Base-by-base conservation (phyloP, 2,329 filamentous ascomycete genomes). In the Colletotrichum orbiculare region DNA sequence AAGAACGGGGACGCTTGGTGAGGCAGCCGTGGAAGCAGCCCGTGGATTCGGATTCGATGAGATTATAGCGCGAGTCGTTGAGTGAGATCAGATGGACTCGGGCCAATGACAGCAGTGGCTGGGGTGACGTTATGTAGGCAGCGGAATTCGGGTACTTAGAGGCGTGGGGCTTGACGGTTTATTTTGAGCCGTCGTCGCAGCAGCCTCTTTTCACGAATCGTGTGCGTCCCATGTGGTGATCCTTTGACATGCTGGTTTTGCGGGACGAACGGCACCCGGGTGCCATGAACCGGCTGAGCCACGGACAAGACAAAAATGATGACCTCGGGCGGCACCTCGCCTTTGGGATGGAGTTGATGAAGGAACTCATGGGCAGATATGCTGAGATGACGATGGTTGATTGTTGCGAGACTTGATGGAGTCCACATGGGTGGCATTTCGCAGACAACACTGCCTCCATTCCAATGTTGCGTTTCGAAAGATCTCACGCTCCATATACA, bases 101-200 rank as follows among this genome's bases (percentile, higher is more conserved):
- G n/a, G 13, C 48, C 38, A 35, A 42, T 64, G 54, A 59, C 42
- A 9, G 48, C 41, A 10, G 55, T 59, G 60, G 60, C 60, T 54
- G 54, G 46, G 33, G 38, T 25, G 25, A 25, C 25, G 38, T 54
- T 6, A 54, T 17, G 37, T n/a, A 63, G 60, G 60, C 60, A 63
- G 8, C 54, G 17, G 53, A 2, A 46, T 54, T 49, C 45, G 48
- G 49, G 42, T 54, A 12, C n/a, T 45, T 45, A 35, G 37, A 49
- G 38, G 38, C 49, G 43, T 13, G 48, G 43, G 60, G 60, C 60
- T 60, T 42, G 38, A 54, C 55, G 45, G 43, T 39, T 60, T 54
- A 48, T 60, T 60, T 60, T 33, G 33, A 59, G 55, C 60, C 55
- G 55, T 47, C 45, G 55, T 64, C 39, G 54, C 48, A 59, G 60